Conservation (phyloP, 2,329 filamentous ascomycete genomes). For the Penicillium paneum region DNA sequence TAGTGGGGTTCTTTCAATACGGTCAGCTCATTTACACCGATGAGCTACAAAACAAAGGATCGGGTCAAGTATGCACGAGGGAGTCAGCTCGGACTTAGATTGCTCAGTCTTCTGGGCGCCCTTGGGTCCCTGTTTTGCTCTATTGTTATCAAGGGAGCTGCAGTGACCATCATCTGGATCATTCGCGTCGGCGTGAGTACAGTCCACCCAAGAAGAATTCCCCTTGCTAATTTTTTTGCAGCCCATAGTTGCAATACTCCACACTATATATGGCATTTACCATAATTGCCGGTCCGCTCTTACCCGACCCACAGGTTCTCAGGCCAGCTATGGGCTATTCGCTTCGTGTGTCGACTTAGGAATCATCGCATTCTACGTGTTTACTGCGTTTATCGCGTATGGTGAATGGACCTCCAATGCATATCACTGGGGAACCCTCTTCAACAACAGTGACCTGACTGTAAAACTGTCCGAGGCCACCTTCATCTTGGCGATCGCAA, state of each 20-base stretch:
- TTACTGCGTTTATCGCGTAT: slow-evolving; percentile 55
- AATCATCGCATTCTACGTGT: slow-evolving; percentile 61
- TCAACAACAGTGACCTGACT: slow-evolving; percentile 55
- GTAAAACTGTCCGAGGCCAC: slow-evolving; percentile 62
- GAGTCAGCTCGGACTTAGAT: slow-evolving; percentile 65
- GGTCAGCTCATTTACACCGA: slow-evolving; percentile 56
- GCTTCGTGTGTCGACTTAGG: slow-evolving; percentile 69
- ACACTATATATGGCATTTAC: slow-evolving; percentile 74
- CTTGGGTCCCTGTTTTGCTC: slow-evolving; percentile 70
- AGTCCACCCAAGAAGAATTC: neutral
- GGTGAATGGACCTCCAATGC: slow-evolving; percentile 47
- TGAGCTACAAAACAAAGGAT: slow-evolving; percentile 67
- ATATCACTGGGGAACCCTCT: slow-evolving; percentile 65
- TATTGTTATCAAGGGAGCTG: slow-evolving; percentile 69
- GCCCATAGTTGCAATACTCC: slow-evolving; percentile 71
- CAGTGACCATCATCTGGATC: slow-evolving; percentile 67
- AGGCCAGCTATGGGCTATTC: slow-evolving; percentile 86
- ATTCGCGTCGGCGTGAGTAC: slow-evolving; percentile 69
- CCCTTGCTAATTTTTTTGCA: slow-evolving; percentile 36
- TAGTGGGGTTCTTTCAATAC: slow-evolving; percentile 58
- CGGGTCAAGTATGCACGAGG: slow-evolving; percentile 68
- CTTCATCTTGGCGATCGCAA: slow-evolving; percentile 64
- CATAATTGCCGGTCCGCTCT: slow-evolving; percentile 71
- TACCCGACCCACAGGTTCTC: slow-evolving; percentile 71
- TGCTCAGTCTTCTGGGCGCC: slow-evolving; percentile 65